Base-by-base conservation (phyloP, 129 eudicot species). In the Arctium lappa region DNA sequence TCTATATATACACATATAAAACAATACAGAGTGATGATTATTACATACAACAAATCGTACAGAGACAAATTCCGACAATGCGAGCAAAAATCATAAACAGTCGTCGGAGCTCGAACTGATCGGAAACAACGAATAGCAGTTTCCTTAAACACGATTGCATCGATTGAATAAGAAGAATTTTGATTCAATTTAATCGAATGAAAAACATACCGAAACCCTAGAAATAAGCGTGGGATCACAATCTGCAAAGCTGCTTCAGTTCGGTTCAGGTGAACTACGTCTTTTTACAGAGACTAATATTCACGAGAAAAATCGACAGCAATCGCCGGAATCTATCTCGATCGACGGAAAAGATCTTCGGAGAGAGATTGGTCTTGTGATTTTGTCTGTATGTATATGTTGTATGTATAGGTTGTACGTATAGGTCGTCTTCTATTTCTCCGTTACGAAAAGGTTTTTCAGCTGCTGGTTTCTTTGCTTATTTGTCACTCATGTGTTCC, bases 41-140 rank as follows among this genome's bases (percentile, higher is more conserved):
- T 79, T 40, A 6, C 42, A 68, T 78, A 36, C 27, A 22, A 22
- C 27, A 22, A 22, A 22, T 22, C 27, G 27, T 22, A 22, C 3
- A 2, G 72, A 13, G 16, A 29, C 30, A 62, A 78, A 86, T 27
- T 75, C 79, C 84, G 73, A 84, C 84, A 92, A 88, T 85, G 90
- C 91, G 77, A 82, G 63, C 75, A 83, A 69, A 84, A 1, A 22
- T 53, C 18, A 53, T 53, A 15, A 46, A 22, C 72, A 79, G 40
- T 65, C 75, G 65, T 86, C 91, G 88, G 94, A 90, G 91, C 94
- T 92, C 84, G 56, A 78, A 73, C 70, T 48, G 60, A 75, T 77
- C 81, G 56, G 76, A 77, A 74, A 77, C 31, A 69, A 60, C 44
- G 71, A 72, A 46, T 16, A 73, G 6, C 80, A 81, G 69, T 4